phyloP scores from a whole-genome alignment of 129 eudicot genomes.

The Escallonia herrerae region DNA sequence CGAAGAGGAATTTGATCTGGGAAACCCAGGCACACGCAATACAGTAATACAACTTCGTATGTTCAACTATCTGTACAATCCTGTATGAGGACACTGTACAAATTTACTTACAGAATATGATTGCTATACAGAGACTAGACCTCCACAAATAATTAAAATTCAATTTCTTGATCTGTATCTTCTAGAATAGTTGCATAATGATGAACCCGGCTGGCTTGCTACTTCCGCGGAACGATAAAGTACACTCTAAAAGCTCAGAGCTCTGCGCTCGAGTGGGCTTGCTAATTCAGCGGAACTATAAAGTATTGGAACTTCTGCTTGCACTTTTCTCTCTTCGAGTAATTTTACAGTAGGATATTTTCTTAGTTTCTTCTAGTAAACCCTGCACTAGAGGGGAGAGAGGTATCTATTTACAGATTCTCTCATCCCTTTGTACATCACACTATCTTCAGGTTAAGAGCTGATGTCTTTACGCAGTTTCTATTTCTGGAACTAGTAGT shows the following conservation, averaged over 20 bases:
- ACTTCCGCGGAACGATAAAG: too few species aligned
- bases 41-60: background rate
- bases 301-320: too few species aligned
- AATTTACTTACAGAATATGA: background rate
- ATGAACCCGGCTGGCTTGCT: too few species aligned
- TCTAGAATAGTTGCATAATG: too few species aligned
- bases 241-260: too few species aligned
- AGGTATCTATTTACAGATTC: slow-evolving; percentile 15
- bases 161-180: too few species aligned
- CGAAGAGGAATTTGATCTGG: too few species aligned
- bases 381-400: slow-evolving; percentile 1
- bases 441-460: background rate
- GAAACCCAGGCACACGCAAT: too few species aligned
- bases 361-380: background rate
- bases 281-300: too few species aligned
- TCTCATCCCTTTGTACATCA: background rate
- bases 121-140: background rate
- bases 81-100: slow-evolving; percentile 1
- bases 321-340: too few species aligned
- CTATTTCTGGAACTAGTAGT: background rate
- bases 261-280: too few species aligned
- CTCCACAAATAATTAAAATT: too few species aligned
- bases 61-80: slow-evolving; percentile 9
- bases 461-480: background rate
- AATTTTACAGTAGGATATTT: slow-evolving; percentile 3